Conservation (phyloP, 352 stramenopile genomes). For the Globisporangium carolinianum region DNA sequence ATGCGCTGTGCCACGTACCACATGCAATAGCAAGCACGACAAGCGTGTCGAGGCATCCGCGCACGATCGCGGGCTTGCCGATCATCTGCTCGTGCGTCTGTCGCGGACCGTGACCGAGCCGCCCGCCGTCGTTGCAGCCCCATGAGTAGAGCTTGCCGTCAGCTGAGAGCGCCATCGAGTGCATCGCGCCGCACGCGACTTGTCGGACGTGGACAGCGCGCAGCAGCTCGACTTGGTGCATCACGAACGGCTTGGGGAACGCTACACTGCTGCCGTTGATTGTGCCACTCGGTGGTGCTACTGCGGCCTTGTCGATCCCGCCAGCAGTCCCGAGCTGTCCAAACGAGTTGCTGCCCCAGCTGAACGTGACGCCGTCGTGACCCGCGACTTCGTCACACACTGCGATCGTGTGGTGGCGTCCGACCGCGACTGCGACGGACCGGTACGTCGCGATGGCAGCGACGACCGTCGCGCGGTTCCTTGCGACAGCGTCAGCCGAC, state of each 20-base stretch:
- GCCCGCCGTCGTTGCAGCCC: slow-evolving; percentile 89
- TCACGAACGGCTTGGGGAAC: slow-evolving; percentile 50
- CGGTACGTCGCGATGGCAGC: slow-evolving; percentile 51
- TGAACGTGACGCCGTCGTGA: slow-evolving; percentile 56
- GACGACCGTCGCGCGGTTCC: slow-evolving; percentile 47
- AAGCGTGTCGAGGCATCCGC: slow-evolving; percentile 22
- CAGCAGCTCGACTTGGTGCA: slow-evolving; percentile 51
- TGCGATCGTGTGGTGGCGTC: slow-evolving; percentile 53
- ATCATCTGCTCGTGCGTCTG: slow-evolving; percentile 5
- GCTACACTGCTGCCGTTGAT: slow-evolving; percentile 7
- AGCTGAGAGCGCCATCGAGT: slow-evolving; percentile 82
- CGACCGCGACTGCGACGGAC: slow-evolving; percentile 44
- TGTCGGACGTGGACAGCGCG: slow-evolving; percentile 48
- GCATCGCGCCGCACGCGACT: slow-evolving; percentile 87
- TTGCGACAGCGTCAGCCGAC: slow-evolving; percentile 37
- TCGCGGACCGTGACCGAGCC: slow-evolving; percentile 30
- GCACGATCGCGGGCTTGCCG: slow-evolving; percentile 27
- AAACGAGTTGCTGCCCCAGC: slow-evolving; percentile 73
- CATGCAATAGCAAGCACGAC: slow-evolving; percentile 54
- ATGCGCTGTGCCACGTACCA: slow-evolving; percentile 68
- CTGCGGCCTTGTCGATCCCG: slow-evolving; percentile 1
- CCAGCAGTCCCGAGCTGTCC: slow-evolving; percentile 42
- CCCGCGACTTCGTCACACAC: slow-evolving; percentile 64
- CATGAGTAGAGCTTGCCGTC: slow-evolving; percentile 90
- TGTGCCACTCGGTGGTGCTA: slow-evolving; percentile 1